These are phyloP conservation scores for Spinacia oleracea DNA, from an alignment of 179 eudicot genomes.

Conservation along the genomic window DNA sequence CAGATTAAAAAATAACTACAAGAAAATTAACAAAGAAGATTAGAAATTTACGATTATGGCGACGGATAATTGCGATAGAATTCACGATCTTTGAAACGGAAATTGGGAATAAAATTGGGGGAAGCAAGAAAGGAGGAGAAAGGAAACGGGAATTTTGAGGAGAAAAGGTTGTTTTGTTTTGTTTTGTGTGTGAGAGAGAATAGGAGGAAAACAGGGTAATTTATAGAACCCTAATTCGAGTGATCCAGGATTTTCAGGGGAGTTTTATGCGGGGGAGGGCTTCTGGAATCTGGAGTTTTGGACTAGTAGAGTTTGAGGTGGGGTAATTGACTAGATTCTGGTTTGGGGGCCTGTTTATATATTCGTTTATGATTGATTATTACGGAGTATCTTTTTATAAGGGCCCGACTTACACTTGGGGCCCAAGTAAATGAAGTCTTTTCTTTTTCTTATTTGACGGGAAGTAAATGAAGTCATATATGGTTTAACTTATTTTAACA, in stretches of 20 bases:
- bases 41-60: not conserved
- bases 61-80: not conserved
- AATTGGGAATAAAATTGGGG: not conserved
- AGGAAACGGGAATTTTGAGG: not conserved
- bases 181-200: not conserved
- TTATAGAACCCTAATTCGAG: constrained; percentile 6
- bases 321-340: too few species aligned
- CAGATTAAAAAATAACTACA: not conserved
- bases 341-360: too few species aligned
- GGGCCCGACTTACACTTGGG: too few species aligned
- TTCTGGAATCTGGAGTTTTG: too few species aligned
- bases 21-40: not conserved
- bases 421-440: too few species aligned
- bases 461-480: too few species aligned
- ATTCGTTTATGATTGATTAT: not conserved
- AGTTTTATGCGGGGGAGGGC: too few species aligned
- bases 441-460: too few species aligned
- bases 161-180: not conserved
- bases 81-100: not conserved
- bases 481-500: too few species aligned
- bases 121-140: not conserved
- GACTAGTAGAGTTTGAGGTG: too few species aligned
- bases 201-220: not conserved
- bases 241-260: too few species aligned
- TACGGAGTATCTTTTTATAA: too few species aligned